Evolutionary conservation across 441 rosid species (phyloP), one percentile per base, ranked within the genome.

Genomic region (Francoa sonchifolia): DNA sequence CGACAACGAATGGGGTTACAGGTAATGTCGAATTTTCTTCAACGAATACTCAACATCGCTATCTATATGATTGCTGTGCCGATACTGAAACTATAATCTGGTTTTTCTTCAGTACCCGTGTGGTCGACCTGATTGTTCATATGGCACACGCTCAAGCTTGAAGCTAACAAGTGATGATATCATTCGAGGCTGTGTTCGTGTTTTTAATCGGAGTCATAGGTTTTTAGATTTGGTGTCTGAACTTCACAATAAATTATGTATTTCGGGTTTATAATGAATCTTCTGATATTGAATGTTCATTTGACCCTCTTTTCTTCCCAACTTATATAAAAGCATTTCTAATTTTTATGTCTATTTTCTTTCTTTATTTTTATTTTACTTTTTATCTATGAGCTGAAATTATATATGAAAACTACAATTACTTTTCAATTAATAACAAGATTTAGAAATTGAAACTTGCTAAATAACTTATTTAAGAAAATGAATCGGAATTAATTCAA

Each of bases 1-100:
- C n/a, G 94, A 83, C 74, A 83, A 83, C 28, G 94, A 83, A 53
- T 68, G 71, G 89, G 94, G 94, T 42, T 83, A 83, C 90, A 79
- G 87, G 85, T 77, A 71, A 32, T 11, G 1, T 1, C 6, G 6
- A n/a, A 1, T 15, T 39, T 35, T 18, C 32, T 23, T 5, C 22
- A n/a, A 8, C 12, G n/a, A n/a, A n/a, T n/a, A n/a, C 32, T 5
- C 13, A 10, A 10, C 12, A 2, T 8, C 19, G n/a, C 36, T n/a
- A 12, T 12, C 25, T 19, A 8, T 9, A 13, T 8, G 12, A 9
- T 8, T 14, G 14, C 29, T 2, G 16, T 19, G n/a, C 21, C 14
- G 19, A 12, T 32, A 9, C 10, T 17, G 2, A 0, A 21, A 44
- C 11, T n/a, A 0, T 1, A 19, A 10, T 18, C 16, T 6, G 15